These are phyloP conservation scores for Xerocomellus dryophilus DNA, from an alignment of 768 basidiomycete genomes.

Conservation along the genomic window DNA sequence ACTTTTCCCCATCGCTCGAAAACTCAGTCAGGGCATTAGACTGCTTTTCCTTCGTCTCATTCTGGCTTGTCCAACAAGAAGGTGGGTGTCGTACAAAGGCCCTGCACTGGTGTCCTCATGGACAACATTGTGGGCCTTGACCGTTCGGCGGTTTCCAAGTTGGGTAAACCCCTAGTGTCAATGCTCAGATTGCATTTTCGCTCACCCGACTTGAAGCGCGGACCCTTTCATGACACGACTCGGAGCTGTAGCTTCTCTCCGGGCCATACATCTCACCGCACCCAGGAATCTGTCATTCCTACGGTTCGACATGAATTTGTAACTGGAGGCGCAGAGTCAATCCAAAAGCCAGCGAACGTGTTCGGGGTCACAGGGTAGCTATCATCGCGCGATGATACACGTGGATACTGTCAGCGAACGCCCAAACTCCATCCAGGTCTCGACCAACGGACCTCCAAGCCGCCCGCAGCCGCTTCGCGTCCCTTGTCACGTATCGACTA, in stretches of 20 bases:
- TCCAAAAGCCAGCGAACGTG: not conserved
- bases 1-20: no score
- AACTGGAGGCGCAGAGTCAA: not conserved
- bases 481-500: not conserved
- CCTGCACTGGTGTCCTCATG: not conserved
- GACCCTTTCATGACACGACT: no score
- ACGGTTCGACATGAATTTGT: not conserved
- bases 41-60: no score
- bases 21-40: no score
- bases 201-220: not conserved
- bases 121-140: not conserved
- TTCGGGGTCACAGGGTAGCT: not conserved
- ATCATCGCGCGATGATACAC: not conserved
- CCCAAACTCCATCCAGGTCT: not conserved
- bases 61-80: not conserved
- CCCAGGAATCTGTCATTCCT: not conserved
- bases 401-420: not conserved
- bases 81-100: not conserved
- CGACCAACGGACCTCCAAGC: not conserved
- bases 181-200: not conserved
- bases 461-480: not conserved
- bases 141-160: not conserved
- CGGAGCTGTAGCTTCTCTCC: no score
- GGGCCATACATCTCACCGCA: no score
- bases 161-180: not conserved